phyloP scores from a whole-genome alignment of 1,284 basidiomycete genomes.

The Ustilago lituana region DNA sequence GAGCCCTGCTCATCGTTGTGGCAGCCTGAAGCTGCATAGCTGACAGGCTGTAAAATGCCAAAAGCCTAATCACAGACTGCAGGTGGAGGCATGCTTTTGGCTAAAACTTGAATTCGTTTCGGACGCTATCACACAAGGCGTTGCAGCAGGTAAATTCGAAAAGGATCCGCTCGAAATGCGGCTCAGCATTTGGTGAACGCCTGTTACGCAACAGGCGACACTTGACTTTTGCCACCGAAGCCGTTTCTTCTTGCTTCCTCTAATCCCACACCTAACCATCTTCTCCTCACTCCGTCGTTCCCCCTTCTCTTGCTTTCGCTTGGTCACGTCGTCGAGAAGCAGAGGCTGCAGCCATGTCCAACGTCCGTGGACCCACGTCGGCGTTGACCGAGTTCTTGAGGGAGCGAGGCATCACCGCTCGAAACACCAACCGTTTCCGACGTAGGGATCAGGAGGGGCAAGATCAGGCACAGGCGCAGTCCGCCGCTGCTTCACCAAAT shows the following conservation, averaged over 20 bases:
- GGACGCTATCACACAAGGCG: no score
- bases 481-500: slow-evolving; percentile 5
- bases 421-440: slow-evolving; percentile 72
- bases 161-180: no score
- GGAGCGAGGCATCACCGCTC: slow-evolving; percentile 80
- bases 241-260: not conserved
- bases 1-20: no score
- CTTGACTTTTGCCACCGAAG: slow-evolving; percentile 18
- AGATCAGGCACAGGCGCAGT: slow-evolving; percentile 70
- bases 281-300: no score
- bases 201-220: slow-evolving; percentile 6
- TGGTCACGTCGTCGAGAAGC: not conserved
- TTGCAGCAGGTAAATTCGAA: no score
- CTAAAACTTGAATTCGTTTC: not conserved
- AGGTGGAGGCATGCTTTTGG: slow-evolving; percentile 16
- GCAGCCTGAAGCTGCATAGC: not conserved
- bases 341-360: slow-evolving; percentile 17
- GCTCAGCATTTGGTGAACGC: no score
- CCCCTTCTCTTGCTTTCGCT: no score
- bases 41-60: slow-evolving; percentile 1
- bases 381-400: slow-evolving; percentile 90
- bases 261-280: not conserved
- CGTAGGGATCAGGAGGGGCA: slow-evolving; percentile 45
- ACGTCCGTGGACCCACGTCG: slow-evolving; percentile 84
- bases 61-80: slow-evolving; percentile 15